These are phyloP conservation scores for Neurospora intermedia DNA, from an alignment of 495 filamentous ascomycete genomes.

Conservation along the genomic window DNA sequence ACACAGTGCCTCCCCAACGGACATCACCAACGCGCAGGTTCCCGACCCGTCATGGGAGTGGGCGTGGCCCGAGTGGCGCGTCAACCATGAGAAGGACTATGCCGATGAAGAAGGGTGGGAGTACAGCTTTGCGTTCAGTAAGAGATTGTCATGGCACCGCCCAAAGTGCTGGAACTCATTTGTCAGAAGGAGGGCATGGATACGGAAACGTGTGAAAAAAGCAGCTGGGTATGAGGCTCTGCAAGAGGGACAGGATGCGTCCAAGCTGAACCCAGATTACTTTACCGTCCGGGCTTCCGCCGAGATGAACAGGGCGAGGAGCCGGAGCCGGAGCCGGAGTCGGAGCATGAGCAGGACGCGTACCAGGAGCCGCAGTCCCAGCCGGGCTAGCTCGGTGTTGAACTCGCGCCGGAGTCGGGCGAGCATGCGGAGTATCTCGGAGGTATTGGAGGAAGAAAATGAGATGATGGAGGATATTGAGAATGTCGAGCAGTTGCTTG, in stretches of 20 bases:
- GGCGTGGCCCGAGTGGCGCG: slow-evolving; percentile 90
- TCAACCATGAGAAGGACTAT: slow-evolving; percentile 70
- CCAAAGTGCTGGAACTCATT: slow-evolving; percentile 88
- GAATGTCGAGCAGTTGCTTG: slow-evolving; percentile 55
- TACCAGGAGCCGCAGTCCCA: slow-evolving; percentile 8
- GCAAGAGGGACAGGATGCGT: slow-evolving; percentile 28
- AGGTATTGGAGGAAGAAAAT: slow-evolving; percentile 3
- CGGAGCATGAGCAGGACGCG: slow-evolving; percentile 21
- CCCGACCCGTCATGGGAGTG: slow-evolving; percentile 96
- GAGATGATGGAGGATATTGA: slow-evolving; percentile 37
- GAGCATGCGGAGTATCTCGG: neutral
- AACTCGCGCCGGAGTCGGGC: neutral
- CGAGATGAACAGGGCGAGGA: slow-evolving; percentile 26
- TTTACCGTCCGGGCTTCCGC: slow-evolving; percentile 61
- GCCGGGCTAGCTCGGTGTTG: slow-evolving; percentile 10
- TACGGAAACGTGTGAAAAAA: slow-evolving; percentile 67
- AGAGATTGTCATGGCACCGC: slow-evolving; percentile 78
- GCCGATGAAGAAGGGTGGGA: slow-evolving; percentile 88
- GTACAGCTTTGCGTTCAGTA: slow-evolving; percentile 78
- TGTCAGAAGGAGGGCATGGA: slow-evolving; percentile 81
- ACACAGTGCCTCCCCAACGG: slow-evolving; percentile 63
- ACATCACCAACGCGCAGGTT: slow-evolving; percentile 82
- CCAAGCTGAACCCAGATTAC: slow-evolving; percentile 71
- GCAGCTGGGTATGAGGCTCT: slow-evolving; percentile 18
- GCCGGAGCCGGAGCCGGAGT: slow-evolving; percentile 13